Conservation (phyloP, 768 basidiomycete species). For the Trametes punicea region DNA sequence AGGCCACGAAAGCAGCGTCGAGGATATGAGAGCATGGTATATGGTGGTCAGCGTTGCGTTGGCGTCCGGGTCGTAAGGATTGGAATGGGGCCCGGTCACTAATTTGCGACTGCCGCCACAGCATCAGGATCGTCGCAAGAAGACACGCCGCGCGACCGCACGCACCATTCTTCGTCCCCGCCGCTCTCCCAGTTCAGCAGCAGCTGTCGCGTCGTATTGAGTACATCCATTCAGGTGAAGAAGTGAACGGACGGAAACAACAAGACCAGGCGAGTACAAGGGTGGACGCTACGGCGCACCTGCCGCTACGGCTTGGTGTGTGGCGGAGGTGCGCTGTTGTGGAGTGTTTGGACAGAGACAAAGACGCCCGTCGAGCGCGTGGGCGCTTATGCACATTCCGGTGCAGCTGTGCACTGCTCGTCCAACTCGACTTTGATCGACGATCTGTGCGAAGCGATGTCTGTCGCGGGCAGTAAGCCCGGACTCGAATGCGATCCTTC, state of each 20-base stretch:
- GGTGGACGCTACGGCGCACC: neutral
- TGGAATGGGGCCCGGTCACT: constrained; percentile 57
- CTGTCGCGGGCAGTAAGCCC: too few relatives aligned
- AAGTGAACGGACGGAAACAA: neutral
- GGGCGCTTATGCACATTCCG: neutral
- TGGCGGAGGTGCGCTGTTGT: constrained; percentile 4
- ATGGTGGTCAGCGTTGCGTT: constrained; percentile 58
- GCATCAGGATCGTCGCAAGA: constrained; percentile 12
- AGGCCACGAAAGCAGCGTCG: constrained; percentile 56
- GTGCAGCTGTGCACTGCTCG: too few relatives aligned
- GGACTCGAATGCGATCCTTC: too few relatives aligned
- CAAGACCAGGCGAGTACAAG: constrained; percentile 6
- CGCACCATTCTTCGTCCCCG: constrained; percentile 63
- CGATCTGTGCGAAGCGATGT: too few relatives aligned
- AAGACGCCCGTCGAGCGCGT: neutral
- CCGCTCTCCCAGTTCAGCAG: constrained; percentile 53
- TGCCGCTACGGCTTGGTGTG: neutral
- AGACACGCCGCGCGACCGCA: constrained; percentile 23
- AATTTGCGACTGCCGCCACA: constrained; percentile 51
- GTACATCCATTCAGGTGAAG: constrained; percentile 57
- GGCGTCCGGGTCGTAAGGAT: constrained; percentile 49
- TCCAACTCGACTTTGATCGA: too few relatives aligned
- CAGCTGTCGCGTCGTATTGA: constrained; percentile 48
- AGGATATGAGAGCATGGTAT: constrained; percentile 65
- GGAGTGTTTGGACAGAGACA: neutral